Percentiles rank a stretch among this genome's conserved stretches.
Conservation (phyloP, 2,329 filamentous ascomycete species). For the Verticillium nubilum region DNA sequence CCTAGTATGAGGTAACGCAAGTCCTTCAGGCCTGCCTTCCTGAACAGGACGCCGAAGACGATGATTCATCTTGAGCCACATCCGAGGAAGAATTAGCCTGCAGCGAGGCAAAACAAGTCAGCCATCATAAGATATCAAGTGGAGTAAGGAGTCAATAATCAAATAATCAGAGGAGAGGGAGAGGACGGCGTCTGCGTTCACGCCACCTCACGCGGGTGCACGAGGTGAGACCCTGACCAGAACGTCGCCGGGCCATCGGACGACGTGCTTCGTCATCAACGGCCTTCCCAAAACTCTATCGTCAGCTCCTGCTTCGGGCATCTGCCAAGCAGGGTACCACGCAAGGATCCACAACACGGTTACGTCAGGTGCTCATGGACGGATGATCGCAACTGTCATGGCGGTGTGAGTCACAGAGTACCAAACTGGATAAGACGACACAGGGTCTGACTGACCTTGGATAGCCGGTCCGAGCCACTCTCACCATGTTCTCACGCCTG, state of each 20-base stretch:
- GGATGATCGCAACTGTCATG: too few species aligned
- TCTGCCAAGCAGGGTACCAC: background rate
- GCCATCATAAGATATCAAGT: too few species aligned
- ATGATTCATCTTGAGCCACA: background rate
- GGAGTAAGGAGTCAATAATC: too few species aligned
- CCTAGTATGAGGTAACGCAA: background rate
- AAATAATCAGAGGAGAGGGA: background rate
- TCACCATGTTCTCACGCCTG: background rate
- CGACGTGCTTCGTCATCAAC: background rate
- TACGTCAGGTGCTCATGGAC: too few species aligned
- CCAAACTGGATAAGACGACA: too few species aligned
- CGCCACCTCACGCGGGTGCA: background rate
- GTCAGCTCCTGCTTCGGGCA: background rate
- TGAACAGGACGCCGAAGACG: background rate
- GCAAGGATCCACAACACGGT: too few species aligned
- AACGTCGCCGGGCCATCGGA: background rate
- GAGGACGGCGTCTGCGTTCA: background rate
- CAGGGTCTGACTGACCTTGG: too few species aligned
- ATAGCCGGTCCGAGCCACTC: too few species aligned
- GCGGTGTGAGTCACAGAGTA: too few species aligned
- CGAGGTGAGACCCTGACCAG: background rate
- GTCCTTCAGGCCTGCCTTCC: background rate
- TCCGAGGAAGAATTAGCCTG: background rate
- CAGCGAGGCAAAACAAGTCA: background rate
- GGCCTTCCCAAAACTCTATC: background rate